These are phyloP conservation scores for Hydrangea macrophylla DNA, from an alignment of 148 eudicot species.

Conservation along the genomic window DNA sequence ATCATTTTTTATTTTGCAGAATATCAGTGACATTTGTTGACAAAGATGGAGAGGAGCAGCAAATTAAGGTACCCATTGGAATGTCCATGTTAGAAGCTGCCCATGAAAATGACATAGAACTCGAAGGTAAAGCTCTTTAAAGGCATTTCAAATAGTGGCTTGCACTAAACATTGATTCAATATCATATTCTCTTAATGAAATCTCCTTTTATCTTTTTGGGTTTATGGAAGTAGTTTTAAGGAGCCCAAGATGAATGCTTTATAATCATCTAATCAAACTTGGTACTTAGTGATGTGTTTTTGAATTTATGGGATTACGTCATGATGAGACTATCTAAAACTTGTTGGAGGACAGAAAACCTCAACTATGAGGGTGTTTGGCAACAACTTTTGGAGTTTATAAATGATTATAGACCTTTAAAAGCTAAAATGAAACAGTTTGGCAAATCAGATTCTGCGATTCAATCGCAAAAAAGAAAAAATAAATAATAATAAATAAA, in stretches of 20 bases:
- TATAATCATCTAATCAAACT: not conserved
- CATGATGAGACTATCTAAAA: not conserved
- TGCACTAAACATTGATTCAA: not conserved
- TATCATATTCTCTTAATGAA: not conserved
- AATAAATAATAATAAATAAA: too few relatives aligned
- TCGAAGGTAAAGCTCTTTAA: slow-evolving; percentile 59
- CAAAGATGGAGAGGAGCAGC: slow-evolving; percentile 77
- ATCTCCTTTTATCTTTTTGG: not conserved
- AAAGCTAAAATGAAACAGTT: too few relatives aligned
- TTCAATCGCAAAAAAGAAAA: too few relatives aligned
- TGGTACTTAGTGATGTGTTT: too few relatives aligned
- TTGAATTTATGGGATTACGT: not conserved
- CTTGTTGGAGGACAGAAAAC: not conserved
- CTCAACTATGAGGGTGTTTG: not conserved
- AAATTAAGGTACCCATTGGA: slow-evolving; percentile 83
- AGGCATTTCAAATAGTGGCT: not conserved
- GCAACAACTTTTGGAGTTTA: too few relatives aligned
- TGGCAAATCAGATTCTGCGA: too few relatives aligned
- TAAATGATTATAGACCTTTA: too few relatives aligned
- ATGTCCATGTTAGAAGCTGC: slow-evolving; percentile 97
- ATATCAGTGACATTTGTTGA: slow-evolving; percentile 86
- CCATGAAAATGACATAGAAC: slow-evolving; percentile 87
- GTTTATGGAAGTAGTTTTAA: not conserved
- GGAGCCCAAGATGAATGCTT: not conserved
- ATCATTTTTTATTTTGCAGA: slow-evolving; percentile 38